Evolutionary conservation across 352 stramenopile species (phyloP).

Genomic region (Phytophthora tentaculata): DNA sequence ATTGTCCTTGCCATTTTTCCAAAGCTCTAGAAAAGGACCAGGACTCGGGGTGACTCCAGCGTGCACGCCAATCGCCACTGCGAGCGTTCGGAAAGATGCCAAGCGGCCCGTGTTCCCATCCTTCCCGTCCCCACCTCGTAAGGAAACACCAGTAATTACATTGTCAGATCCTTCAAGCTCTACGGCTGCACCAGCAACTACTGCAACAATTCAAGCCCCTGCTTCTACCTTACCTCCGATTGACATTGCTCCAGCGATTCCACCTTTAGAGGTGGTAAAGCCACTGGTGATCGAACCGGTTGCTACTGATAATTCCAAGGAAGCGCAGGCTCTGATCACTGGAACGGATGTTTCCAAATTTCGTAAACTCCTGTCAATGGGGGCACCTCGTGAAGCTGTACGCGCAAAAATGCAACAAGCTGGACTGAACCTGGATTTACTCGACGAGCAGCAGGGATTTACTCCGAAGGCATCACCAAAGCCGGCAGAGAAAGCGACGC

Average conservation of each 20-base stretch:
- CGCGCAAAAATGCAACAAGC: slow-evolving; percentile 82
- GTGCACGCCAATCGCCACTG: slow-evolving; percentile 70
- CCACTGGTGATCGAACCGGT: slow-evolving; percentile 23
- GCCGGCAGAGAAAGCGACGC: slow-evolving; percentile 3
- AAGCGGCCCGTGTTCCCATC: slow-evolving; percentile 69
- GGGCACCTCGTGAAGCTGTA: slow-evolving; percentile 80
- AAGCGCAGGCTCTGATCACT: slow-evolving; percentile 14
- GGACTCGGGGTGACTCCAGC: slow-evolving; percentile 64
- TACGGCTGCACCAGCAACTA: not conserved
- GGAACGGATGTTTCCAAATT: slow-evolving; percentile 77
- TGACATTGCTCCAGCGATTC: slow-evolving; percentile 12
- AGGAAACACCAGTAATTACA: slow-evolving; percentile 3
- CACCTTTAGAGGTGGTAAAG: slow-evolving; percentile 17
- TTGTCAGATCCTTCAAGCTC: not conserved
- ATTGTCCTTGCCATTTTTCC: slow-evolving; percentile 69
- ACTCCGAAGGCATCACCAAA: slow-evolving; percentile 28
- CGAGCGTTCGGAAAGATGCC: slow-evolving; percentile 72
- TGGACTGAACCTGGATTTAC: slow-evolving; percentile 63
- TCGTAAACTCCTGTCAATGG: slow-evolving; percentile 93
- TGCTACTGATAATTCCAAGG: not conserved
- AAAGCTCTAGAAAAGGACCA: slow-evolving; percentile 68
- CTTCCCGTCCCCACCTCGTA: slow-evolving; percentile 31
- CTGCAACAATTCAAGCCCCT: slow-evolving; percentile 8
- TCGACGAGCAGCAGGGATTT: slow-evolving; percentile 60
- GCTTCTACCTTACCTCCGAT: slow-evolving; percentile 34